Conservation (phyloP, 2,329 filamentous ascomycete species). For the Dendrostoma leiphaemia region DNA sequence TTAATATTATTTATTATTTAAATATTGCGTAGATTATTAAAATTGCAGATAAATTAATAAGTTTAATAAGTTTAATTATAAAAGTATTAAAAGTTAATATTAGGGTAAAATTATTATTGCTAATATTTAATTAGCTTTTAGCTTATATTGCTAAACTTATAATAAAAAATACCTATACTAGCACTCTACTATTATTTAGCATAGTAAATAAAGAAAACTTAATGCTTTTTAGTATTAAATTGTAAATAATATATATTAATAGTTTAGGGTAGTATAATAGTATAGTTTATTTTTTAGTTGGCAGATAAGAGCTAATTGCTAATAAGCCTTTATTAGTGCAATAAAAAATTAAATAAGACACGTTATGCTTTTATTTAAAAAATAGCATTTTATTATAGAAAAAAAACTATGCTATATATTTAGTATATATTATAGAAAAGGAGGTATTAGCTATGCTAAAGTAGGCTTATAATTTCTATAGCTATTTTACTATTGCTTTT, state of each 20-base stretch:
- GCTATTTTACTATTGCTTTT: not conserved
- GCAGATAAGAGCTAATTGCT: not conserved
- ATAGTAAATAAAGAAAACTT: not conserved
- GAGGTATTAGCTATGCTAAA: not conserved
- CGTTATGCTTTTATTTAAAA: too few relatives aligned
- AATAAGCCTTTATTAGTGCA: too few relatives aligned
- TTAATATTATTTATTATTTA: too few relatives aligned
- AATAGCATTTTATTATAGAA: too few relatives aligned
- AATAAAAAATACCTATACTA: too few relatives aligned
- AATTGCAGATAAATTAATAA: too few relatives aligned
- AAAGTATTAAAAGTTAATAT: too few relatives aligned
- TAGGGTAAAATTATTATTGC: not conserved
- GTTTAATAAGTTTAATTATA: too few relatives aligned
- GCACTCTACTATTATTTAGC: not conserved
- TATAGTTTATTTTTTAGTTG: not conserved
- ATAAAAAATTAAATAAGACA: not conserved
- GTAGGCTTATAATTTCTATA: not conserved
- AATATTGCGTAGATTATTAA: not conserved
- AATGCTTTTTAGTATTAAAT: not conserved
- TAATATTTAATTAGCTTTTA: too few relatives aligned
- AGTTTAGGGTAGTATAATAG: not conserved
- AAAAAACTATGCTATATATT: not conserved
- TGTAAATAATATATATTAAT: too few relatives aligned
- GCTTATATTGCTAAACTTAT: too few relatives aligned
- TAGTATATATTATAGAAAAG: not conserved